Evolutionary conservation across 2,329 filamentous ascomycete species (phyloP), one percentile per base, ranked within the genome.

Genomic region (Orbilia javanica): DNA sequence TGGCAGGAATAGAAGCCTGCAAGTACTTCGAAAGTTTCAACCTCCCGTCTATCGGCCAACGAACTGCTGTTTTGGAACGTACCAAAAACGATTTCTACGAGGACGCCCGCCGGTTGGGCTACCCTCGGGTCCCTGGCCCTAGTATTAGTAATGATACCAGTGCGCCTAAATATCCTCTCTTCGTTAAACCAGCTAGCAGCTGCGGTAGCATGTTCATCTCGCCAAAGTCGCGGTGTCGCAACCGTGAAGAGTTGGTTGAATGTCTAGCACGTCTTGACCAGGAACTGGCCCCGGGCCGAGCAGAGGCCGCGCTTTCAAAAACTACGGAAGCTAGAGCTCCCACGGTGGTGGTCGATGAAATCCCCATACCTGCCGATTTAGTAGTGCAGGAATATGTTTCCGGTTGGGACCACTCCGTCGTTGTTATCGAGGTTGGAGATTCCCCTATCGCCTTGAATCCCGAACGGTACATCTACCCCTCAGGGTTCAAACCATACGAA

Each of bases 351-450:
- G 18, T 63, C 10, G 57, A 63, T 46, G 57, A 22, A 18, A n/a
- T 63, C 11, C 4, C n/a, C 1, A 63, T 63, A n/a, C 57, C 57
- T 63, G 8, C 36, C 1, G 57, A 63, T 29, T 11, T 63, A 15
- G 57, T 63, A 6, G 50, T 53, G 15, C 50, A 53, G 25, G 50
- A 53, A 34, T 53, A 53, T 13, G 80, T 82, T 42, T 64, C 65
- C 1, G 81, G 81, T 4, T 42, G 73, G 27, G 81, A 82, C 42
- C 80, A 80, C 63, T 74, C 69, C 0, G 80, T 81, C 0, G 69
- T 69, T 6, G 79, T 82, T 0, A 79, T 82, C 27, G 80, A 79
- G 11, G 72, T 81, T 52, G 81, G 81, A 5, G 72, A 80, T 22
- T 72, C 36, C 27, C 62, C 80, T 1, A 55, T 80, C 4, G 66